Conservation (phyloP, 2,329 filamentous ascomycete genomes). For the Pseudogymnoascus verrucosus region DNA sequence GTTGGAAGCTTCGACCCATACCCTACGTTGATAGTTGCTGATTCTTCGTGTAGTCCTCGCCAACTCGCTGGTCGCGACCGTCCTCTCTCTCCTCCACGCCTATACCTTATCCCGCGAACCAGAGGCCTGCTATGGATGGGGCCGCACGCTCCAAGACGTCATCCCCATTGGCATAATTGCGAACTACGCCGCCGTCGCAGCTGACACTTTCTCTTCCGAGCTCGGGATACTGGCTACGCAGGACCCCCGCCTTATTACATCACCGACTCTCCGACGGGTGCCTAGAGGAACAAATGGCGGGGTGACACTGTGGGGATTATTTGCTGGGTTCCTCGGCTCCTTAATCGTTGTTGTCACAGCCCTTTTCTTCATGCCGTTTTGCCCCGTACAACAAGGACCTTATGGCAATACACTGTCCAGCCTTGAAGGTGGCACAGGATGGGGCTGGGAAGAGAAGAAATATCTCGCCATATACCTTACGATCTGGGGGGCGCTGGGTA, state of each 20-base stretch:
- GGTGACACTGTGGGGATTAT: constrained; percentile 67
- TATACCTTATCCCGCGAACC: constrained; percentile 41
- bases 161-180: constrained; percentile 49
- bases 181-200: constrained; percentile 85
- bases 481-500: constrained; percentile 68
- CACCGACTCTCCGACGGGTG: constrained; percentile 64
- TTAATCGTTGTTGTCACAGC: constrained; percentile 58
- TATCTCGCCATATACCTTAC: constrained; percentile 49
- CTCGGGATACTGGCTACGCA: constrained; percentile 78
- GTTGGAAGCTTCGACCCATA: constrained; percentile 6
- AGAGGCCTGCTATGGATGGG: constrained; percentile 47
- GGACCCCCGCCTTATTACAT: constrained; percentile 78
- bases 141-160: constrained; percentile 53
- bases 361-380: constrained; percentile 62
- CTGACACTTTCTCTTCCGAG: constrained; percentile 93
- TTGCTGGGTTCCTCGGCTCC: constrained; percentile 66
- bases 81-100: constrained; percentile 52
- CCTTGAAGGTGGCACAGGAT: constrained; percentile 37
- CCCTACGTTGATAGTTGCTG: constrained; percentile 10
- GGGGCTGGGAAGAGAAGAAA: constrained; percentile 45
- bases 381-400: constrained; percentile 26
- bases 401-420: constrained; percentile 15
- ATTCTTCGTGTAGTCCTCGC: constrained; percentile 55
- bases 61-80: constrained; percentile 72
- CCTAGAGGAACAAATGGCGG: constrained; percentile 92